These are phyloP conservation scores for Cladobotryum mycophilum DNA, from an alignment of 2,329 filamentous ascomycete species.

Conservation along the genomic window DNA sequence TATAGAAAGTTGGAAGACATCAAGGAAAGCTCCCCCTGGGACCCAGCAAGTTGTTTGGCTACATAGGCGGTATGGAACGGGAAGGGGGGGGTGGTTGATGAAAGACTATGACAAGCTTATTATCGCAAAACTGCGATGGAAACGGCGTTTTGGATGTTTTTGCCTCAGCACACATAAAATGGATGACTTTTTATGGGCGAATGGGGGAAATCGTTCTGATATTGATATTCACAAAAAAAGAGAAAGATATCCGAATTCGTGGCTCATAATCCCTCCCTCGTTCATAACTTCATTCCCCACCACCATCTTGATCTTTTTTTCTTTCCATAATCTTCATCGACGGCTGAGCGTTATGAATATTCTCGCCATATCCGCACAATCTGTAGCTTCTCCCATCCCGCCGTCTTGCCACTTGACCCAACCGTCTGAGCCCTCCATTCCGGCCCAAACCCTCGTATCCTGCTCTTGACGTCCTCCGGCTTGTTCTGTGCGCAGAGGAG, in stretches of 20 bases:
- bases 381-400: slow-evolving; percentile 90
- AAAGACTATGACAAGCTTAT: slow-evolving; percentile 17
- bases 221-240: slow-evolving; percentile 14
- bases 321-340: background rate
- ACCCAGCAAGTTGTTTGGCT: background rate
- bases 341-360: background rate
- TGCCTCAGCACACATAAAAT: slow-evolving; percentile 21
- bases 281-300: background rate
- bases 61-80: slow-evolving; percentile 4
- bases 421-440: slow-evolving; percentile 73
- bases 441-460: slow-evolving; percentile 46
- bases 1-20: slow-evolving; percentile 3
- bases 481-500: slow-evolving; percentile 87
- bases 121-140: slow-evolving; percentile 24
- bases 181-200: slow-evolving; percentile 20
- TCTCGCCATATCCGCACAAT: slow-evolving; percentile 79
- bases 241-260: slow-evolving; percentile 25
- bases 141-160: slow-evolving; percentile 31
- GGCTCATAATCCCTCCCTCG: slow-evolving; percentile 15
- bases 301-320: background rate
- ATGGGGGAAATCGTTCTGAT: slow-evolving; percentile 21
- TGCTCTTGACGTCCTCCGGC: slow-evolving; percentile 64
- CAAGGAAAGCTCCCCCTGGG: background rate
- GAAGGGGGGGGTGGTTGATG: slow-evolving; percentile 12
- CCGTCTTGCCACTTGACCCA: slow-evolving; percentile 75